Base-by-base conservation (phyloP, 805 yeast species). In the Barnettozyma botsteinii region DNA sequence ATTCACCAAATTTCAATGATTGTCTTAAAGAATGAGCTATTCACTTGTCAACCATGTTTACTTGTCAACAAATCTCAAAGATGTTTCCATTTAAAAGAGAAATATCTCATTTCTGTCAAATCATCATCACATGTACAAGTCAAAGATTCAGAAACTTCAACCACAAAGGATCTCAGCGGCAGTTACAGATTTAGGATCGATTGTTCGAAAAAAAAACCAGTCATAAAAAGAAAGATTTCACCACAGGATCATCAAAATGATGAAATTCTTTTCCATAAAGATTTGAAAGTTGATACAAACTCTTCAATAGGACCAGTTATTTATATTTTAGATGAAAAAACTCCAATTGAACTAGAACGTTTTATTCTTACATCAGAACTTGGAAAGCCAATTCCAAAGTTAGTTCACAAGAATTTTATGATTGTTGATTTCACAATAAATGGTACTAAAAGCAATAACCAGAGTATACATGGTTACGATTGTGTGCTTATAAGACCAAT, bases 211-310 rank as follows among this genome's bases (percentile, higher is more conserved):
- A 17, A 32, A 23, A 21, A 18, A 6, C 45, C 47, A 19, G 15
- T 31, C 3, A 33, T 37, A 17, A 39, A 34, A 15, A 31, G 36
- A 25, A 31, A 31, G 22, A 36, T 44, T 7, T 36, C 13, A 4
- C 37, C 43, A 1, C 32, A 34, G 6, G 27, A 31, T 10, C 42
- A 43, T 18, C 32, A 15, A 6, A 44, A 41, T 31, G 38, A 46
- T 20, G 52, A 46, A 28, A 28, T 48, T 9, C 34, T 48, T 4
- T 48, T 48, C 26, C 42, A 43, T 20, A 37, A 20, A 25, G 24
- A 29, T 8, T 33, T 46, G 34, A 20, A 39, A 2, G 48, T 48
- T 21, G 43, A 48, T 28, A n/a, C 34, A 4, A 22, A 25, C 2
- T 24, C 32, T 2, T 18, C 37, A 5, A 19, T 48, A 14, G 52